Conservation (phyloP, 371 early-diverging fungal genomes). For the Apophysomyces sp. region DNA sequence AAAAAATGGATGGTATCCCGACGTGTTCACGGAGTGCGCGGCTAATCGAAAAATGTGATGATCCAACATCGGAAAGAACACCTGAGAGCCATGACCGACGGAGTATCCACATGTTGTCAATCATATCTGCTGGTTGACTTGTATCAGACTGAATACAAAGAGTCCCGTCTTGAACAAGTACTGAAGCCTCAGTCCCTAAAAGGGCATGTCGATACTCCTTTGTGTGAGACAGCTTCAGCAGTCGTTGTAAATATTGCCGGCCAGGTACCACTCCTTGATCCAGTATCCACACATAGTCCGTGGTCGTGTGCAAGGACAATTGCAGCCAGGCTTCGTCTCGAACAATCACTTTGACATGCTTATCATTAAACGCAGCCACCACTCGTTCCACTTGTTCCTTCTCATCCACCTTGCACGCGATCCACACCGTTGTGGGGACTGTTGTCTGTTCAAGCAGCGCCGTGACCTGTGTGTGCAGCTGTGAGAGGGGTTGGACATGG, state of each 20-base stretch:
- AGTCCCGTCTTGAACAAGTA: constrained; percentile 3
- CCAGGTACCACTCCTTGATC: constrained; percentile 51
- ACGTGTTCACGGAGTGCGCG: constrained; percentile 19
- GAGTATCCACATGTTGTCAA: constrained; percentile 38
- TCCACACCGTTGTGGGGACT: constrained; percentile 53
- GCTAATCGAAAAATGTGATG: constrained; percentile 14
- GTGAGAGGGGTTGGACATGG: constrained; percentile 27
- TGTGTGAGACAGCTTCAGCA: constrained; percentile 42
- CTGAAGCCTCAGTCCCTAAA: constrained; percentile 46
- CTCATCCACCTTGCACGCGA: constrained; percentile 28
- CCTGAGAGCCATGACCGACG: constrained; percentile 35
- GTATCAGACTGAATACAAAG: constrained; percentile 12
- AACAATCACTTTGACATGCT: constrained; percentile 32
- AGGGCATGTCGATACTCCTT: constrained; percentile 44
- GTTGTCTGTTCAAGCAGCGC: constrained; percentile 50
- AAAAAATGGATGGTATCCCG: constrained; percentile 29
- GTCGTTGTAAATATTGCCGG: constrained; percentile 38
- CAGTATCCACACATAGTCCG: constrained; percentile 50
- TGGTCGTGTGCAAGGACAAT: constrained; percentile 35
- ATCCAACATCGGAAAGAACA: constrained; percentile 15
- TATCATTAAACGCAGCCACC: constrained; percentile 22
- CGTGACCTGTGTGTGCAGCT: constrained; percentile 40
- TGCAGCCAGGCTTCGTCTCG: constrained; percentile 37
- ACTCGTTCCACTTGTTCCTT: constrained; percentile 20
- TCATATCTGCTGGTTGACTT: constrained; percentile 20